These are phyloP conservation scores for Echria macrotheca DNA, from an alignment of 495 filamentous ascomycete genomes.

Conservation along the genomic window DNA sequence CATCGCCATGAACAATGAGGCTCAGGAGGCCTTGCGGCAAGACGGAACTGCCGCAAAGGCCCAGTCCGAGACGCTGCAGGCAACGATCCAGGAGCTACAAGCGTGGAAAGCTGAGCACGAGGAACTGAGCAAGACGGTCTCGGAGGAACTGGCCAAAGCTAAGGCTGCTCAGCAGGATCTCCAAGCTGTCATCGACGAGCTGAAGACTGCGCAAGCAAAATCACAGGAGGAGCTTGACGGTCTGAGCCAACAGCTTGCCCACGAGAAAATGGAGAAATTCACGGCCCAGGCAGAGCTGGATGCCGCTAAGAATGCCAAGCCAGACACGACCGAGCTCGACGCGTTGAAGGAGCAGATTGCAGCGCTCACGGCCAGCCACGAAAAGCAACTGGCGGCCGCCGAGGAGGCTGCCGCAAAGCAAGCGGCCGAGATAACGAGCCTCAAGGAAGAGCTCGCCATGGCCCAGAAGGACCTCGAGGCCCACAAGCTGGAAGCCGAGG, in stretches of 20 bases:
- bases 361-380: slow-evolving; percentile 15
- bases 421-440: slow-evolving; percentile 29
- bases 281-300: slow-evolving; percentile 51
- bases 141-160: slow-evolving; percentile 21
- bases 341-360: slow-evolving; percentile 39
- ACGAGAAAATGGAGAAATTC: slow-evolving; percentile 51
- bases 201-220: slow-evolving; percentile 32
- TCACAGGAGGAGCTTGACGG: slow-evolving; percentile 38
- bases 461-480: slow-evolving; percentile 42
- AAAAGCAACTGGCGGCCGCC: slow-evolving; percentile 15
- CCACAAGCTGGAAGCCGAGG: slow-evolving; percentile 35
- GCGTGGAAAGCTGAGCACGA: slow-evolving; percentile 38
- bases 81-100: slow-evolving; percentile 38
- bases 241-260: slow-evolving; percentile 43
- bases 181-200: slow-evolving; percentile 16
- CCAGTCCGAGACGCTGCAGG: slow-evolving; percentile 36
- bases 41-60: slow-evolving; percentile 28
- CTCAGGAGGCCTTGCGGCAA: slow-evolving; percentile 34
- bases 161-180: slow-evolving; percentile 20
- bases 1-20: slow-evolving; percentile 37
- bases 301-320: slow-evolving; percentile 44
- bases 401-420: slow-evolving; percentile 26
- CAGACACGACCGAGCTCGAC: slow-evolving; percentile 43
- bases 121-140: slow-evolving; percentile 6
- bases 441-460: slow-evolving; percentile 34